Conservation (phyloP, 1,284 basidiomycete genomes). For the Trichosporon sp. region DNA sequence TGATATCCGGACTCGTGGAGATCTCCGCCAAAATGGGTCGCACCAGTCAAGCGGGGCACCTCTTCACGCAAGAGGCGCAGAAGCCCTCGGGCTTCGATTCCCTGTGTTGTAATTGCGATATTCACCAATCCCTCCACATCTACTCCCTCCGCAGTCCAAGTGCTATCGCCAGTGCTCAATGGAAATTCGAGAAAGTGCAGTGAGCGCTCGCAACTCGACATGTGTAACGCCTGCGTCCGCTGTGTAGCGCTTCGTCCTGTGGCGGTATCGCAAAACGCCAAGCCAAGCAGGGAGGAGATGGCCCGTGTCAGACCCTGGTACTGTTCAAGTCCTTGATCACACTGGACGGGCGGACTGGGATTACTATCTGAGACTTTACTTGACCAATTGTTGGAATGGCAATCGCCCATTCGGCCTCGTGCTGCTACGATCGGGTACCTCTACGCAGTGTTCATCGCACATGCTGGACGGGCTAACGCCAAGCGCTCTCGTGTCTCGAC, state of each 20-base stretch:
- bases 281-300: neutral
- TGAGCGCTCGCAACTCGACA: too few species aligned
- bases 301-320: neutral
- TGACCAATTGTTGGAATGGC: neutral
- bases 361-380: neutral
- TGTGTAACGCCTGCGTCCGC: too few species aligned
- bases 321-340: neutral
- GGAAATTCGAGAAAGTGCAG: too few species aligned
- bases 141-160: too few species aligned
- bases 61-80: too few species aligned
- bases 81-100: too few species aligned
- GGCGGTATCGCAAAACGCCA: neutral
- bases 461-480: neutral
- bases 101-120: too few species aligned
- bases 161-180: too few species aligned
- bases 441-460: neutral
- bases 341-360: neutral
- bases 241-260: neutral
- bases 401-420: neutral
- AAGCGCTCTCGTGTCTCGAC: neutral
- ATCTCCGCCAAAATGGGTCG: too few species aligned
- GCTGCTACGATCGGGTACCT: neutral
- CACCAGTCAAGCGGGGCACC: too few species aligned
- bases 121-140: too few species aligned
- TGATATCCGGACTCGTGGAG: neutral